Conservation (phyloP, 148 eudicot species). For the Amaranthus cruentus region DNA sequence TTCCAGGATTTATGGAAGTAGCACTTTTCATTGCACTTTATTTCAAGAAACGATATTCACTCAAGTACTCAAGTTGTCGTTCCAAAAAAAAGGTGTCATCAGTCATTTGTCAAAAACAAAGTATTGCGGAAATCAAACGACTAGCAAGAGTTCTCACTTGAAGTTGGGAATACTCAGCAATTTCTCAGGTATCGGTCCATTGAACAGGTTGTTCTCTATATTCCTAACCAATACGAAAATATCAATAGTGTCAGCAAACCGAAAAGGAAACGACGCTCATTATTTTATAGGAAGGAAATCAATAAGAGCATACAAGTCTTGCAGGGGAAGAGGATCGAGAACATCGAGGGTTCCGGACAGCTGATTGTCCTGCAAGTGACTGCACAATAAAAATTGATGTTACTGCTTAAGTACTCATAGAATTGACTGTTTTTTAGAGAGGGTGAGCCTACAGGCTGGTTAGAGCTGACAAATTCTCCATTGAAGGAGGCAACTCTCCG, state of each 20-base stretch:
- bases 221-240: constrained; percentile 44
- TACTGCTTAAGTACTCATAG: background rate
- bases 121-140: background rate
- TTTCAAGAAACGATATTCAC: too few relatives aligned
- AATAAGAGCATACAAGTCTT: constrained; percentile 61
- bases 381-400: constrained; percentile 37
- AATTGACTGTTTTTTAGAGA: background rate
- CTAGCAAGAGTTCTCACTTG: constrained; percentile 41
- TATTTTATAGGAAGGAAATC: constrained; percentile 11
- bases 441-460: constrained; percentile 59
- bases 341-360: constrained; percentile 88
- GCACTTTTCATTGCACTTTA: too few relatives aligned
- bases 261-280: background rate
- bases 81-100: too few relatives aligned
- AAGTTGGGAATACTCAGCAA: constrained; percentile 63
- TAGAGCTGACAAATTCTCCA: constrained; percentile 50
- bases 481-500: constrained; percentile 72
- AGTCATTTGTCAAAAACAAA: background rate
- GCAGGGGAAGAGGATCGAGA: constrained; percentile 73
- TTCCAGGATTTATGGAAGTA: too few relatives aligned
- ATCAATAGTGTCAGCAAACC: background rate
- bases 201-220: constrained; percentile 63
- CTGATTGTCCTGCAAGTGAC: constrained; percentile 89
- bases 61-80: too few relatives aligned
- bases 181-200: constrained; percentile 78